Evolutionary conservation across 306 rosid genomes (phyloP), one percentile per base, ranked within the genome.

Genomic region (Vicia sativa): DNA sequence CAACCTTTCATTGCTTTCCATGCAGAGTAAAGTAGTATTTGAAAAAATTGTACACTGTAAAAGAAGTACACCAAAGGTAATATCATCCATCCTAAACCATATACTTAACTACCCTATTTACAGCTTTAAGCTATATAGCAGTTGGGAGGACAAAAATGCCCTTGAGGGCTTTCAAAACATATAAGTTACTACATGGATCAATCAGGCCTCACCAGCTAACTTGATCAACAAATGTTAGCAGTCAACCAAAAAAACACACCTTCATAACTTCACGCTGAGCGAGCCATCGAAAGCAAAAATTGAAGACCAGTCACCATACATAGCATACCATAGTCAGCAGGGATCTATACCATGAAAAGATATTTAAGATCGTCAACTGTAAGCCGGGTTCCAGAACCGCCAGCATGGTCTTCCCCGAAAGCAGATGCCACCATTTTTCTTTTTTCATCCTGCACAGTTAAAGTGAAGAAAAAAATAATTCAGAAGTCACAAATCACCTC

Each of bases 401-500:
- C 98, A 16, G 84, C 72, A 31, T 86, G 90, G 50, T 93, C 99
- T 88, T 90, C 99, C 53, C 96, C 97, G 78, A 93, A 93, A 64
- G 99, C 97, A 53, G 97, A 90, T 53, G 97, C 99, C 55, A 90
- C 99, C 97, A 93, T 90, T 79, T 90, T 90, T 74, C 89, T 82
- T 87, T 90, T 93, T 65, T 93, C 96, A 41, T 90, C 99, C 99
- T 93, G 87, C 72, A 77, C 59, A 62, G 68, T 46, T 18, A n/a
- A 67, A 52, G 41, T 6, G 23, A 52, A 62, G 19, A 11, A 15
- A n/a, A 21, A 62, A 62, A 69, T 48, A 56, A 63, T 21, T 70
- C 46, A 43, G 45, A 56, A 58, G 53, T 59, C 18, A 12, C 9
- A 43, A 70, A 56, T 45, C n/a, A 25, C 52, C 35, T 35, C 25